Evolutionary conservation across 805 yeast genomes (phyloP), one percentile per base, ranked within the genome.

Genomic region (Monosporozyma unispora): DNA sequence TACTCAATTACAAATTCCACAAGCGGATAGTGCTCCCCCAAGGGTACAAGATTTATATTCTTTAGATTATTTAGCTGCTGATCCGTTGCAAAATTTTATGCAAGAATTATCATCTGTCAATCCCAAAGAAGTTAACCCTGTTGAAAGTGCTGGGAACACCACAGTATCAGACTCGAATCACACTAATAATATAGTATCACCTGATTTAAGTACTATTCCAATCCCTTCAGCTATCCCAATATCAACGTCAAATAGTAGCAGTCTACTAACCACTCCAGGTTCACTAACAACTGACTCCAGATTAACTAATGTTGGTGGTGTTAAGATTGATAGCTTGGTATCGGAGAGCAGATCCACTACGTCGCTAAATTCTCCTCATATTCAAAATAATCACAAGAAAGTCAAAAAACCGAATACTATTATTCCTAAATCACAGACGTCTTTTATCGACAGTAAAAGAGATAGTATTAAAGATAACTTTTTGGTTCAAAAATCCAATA

Each of bases 51-150:
- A 57, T 55, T 41, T 46, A 50, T 23, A 55, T 53, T 52, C 59
- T 12, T 46, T 57, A 3, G 59, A 58, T 47, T 55, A 54, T 41
- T 39, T 57, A 21, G 56, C 51, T 16, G 53, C 52, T 3, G 62
- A 54, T 39, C 62, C 59, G 3, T 48, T 59, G 43, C 60, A 55
- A 43, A 42, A 57, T 23, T 54, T 59, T 16, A 54, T 56, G 52
- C 56, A 56, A 43, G 58, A 58, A 41, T 42, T 56, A 12, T 48
- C 57, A 10, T 19, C 42, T 21, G 18, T 21, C 16, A 39, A 21
- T 21, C 12, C 25, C 9, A 19, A 10, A 4, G 42, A 39, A 10
- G 8, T 39, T 11, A 39, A 39, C 16, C 9, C 21, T 21, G 16
- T 12, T 18, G 42, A 21, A 39, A 21, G 16, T 14, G 42, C 28